Evolutionary conservation across 805 yeast genomes (phyloP).

Genomic region (Teunomyces cretensis): DNA sequence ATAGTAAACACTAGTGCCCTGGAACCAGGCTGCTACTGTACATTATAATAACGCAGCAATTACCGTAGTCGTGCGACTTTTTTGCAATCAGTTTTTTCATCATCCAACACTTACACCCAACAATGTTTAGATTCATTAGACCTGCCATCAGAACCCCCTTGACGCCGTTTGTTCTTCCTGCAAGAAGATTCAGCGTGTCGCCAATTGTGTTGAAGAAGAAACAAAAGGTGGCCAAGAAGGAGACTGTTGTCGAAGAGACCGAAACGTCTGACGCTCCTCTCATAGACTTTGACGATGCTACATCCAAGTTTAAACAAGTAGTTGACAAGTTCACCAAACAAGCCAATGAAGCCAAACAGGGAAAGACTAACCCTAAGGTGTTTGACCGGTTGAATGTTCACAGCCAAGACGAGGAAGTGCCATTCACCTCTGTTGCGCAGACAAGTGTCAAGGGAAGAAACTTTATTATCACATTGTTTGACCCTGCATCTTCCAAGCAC

Average conservation of each 20-base stretch:
- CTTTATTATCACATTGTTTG: slow-evolving; percentile 79
- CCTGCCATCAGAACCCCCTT: background rate
- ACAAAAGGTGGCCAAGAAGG: slow-evolving; percentile 12
- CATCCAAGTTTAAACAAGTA: slow-evolving; percentile 45
- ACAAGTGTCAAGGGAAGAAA: slow-evolving; percentile 69
- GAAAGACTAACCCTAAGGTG: slow-evolving; percentile 63
- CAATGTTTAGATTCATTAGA: background rate
- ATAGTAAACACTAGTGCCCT: too few relatives aligned
- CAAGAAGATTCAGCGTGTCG: background rate
- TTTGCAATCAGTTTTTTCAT: background rate
- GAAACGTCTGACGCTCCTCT: slow-evolving; percentile 12
- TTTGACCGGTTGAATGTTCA: slow-evolving; percentile 61
- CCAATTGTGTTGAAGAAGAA: slow-evolving; percentile 2
- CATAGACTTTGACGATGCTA: slow-evolving; percentile 38
- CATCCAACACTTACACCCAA: background rate
- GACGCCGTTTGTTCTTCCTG: background rate
- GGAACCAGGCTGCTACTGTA: too few relatives aligned
- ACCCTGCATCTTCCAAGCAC: slow-evolving; percentile 69
- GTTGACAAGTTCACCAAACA: slow-evolving; percentile 54
- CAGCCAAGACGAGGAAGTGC: slow-evolving; percentile 39
- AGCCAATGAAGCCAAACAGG: slow-evolving; percentile 64
- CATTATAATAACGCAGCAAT: too few relatives aligned
- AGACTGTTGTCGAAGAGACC: slow-evolving; percentile 7
- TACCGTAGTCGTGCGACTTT: slow-evolving; percentile 1
- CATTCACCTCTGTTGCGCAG: slow-evolving; percentile 67